Percentiles rank a stretch among this genome's conserved stretches.
These are phyloP conservation scores for Bryopsis sp. DNA, from an alignment of 139 green algal genomes.

Conservation along the genomic window DNA sequence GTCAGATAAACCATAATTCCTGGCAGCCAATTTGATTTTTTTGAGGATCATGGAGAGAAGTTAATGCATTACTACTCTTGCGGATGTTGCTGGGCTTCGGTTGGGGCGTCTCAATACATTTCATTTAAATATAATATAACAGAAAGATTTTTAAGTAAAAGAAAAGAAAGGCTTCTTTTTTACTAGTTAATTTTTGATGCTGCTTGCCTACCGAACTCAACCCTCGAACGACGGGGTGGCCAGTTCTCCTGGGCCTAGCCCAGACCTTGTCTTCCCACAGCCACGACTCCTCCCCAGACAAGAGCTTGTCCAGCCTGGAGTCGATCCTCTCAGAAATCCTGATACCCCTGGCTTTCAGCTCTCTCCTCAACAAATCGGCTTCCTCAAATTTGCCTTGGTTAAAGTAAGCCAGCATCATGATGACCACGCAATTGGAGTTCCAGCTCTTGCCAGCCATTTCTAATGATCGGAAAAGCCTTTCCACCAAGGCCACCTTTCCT, in stretches of 20 bases:
- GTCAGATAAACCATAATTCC: too few relatives aligned
- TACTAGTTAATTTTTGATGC: too few relatives aligned
- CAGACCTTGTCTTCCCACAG: conserved; percentile 16
- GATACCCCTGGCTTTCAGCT: conserved; percentile 5
- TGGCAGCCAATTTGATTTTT: too few relatives aligned
- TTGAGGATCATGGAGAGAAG: too few relatives aligned
- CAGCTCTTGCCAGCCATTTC: conserved; percentile 6
- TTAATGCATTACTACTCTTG: too few relatives aligned
- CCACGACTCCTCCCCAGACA: conserved; percentile 14
- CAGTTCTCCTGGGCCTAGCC: neutral
- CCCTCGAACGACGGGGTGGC: too few relatives aligned
- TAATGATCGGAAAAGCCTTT: conserved; percentile 12
- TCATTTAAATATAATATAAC: too few relatives aligned
- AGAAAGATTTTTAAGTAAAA: too few relatives aligned
- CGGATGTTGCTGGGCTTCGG: too few relatives aligned
- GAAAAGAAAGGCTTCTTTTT: too few relatives aligned
- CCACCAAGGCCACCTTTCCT: conserved; percentile 7
- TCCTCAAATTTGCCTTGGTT: conserved; percentile 17
- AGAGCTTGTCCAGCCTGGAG: conserved; percentile 1
- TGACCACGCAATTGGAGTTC: conserved; percentile 18
- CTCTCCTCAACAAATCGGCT: neutral
- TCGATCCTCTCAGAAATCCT: conserved; percentile 17
- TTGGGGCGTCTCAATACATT: too few relatives aligned
- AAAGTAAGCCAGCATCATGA: conserved; percentile 19
- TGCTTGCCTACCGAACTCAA: too few relatives aligned